These are phyloP conservation scores for Gastrolobium bilobum DNA, from an alignment of 306 rosid genomes.

Conservation along the genomic window DNA sequence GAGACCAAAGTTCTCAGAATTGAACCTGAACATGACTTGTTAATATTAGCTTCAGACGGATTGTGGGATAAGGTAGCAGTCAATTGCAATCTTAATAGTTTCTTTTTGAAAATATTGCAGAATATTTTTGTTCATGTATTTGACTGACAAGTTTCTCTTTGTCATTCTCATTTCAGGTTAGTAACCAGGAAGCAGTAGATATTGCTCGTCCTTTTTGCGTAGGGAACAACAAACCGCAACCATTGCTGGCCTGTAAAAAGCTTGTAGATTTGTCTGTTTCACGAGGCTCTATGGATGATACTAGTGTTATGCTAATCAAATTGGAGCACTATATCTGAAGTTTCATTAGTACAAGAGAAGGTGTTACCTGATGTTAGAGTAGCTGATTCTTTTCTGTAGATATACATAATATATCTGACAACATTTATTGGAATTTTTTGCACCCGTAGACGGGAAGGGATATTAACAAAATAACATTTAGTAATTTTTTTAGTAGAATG, in stretches of 20 bases:
- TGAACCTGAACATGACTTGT: constrained; percentile 77
- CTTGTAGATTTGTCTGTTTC: constrained; percentile 78
- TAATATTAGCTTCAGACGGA: constrained; percentile 95
- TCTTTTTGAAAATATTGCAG: not conserved
- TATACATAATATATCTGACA: constrained; percentile 34
- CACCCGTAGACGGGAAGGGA: constrained; percentile 31
- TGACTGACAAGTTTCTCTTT: constrained; percentile 15
- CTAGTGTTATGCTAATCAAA: constrained; percentile 82
- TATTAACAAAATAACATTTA: constrained; percentile 40
- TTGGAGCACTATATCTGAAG: constrained; percentile 64
- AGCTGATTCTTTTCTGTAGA: constrained; percentile 59
- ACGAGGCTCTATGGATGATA: constrained; percentile 87
- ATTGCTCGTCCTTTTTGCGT: constrained; percentile 65
- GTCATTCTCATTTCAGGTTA: constrained; percentile 66
- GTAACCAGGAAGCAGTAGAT: constrained; percentile 94
- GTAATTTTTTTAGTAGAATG: constrained; percentile 9
- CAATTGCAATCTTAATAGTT: not conserved
- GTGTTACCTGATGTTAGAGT: constrained; percentile 41
- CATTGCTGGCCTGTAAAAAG: constrained; percentile 83
- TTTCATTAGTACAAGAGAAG: constrained; percentile 34
- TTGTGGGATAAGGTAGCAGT: constrained; percentile 90
- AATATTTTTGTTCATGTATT: not conserved
- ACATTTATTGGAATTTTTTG: constrained; percentile 42
- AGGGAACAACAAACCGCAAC: constrained; percentile 57
- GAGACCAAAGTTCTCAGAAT: constrained; percentile 77